Percentiles rank a stretch among this genome's conserved stretches.
Evolutionary conservation across 352 stramenopile species (phyloP).

Genomic region (Phytophthora nicotianae): DNA sequence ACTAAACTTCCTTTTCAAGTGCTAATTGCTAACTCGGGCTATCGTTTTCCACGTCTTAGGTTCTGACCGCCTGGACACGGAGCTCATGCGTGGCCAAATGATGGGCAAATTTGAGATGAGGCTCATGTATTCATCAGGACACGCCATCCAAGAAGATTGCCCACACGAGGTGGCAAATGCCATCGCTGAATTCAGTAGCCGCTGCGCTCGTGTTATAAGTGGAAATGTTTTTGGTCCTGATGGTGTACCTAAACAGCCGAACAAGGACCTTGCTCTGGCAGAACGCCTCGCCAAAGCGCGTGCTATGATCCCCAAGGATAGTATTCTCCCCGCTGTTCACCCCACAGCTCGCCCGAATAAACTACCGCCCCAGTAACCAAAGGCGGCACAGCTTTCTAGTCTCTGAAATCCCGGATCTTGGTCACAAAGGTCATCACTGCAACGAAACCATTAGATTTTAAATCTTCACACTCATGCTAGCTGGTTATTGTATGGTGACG

Average conservation of each 20-base stretch:
- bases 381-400: too few relatives aligned
- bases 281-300: slow-evolving; percentile 65
- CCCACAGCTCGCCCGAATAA: slow-evolving; percentile 21
- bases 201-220: slow-evolving; percentile 49
- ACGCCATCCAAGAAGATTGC: slow-evolving; percentile 89
- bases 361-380: slow-evolving; percentile 15
- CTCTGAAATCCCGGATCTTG: too few relatives aligned
- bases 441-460: too few relatives aligned
- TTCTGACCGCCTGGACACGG: slow-evolving; percentile 87
- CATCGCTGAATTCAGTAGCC: slow-evolving; percentile 66
- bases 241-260: slow-evolving; percentile 34
- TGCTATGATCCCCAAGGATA: slow-evolving; percentile 60
- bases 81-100: slow-evolving; percentile 89
- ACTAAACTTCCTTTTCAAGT: not conserved
- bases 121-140: slow-evolving; percentile 87
- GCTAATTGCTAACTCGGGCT: not conserved
- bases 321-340: slow-evolving; percentile 16
- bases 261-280: slow-evolving; percentile 45
- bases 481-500: too few relatives aligned
- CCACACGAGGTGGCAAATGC: slow-evolving; percentile 73
- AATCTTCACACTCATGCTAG: too few relatives aligned
- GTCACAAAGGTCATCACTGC: too few relatives aligned
- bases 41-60: slow-evolving; percentile 26
- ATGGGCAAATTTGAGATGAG: slow-evolving; percentile 92
- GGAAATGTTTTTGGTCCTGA: slow-evolving; percentile 40